Base-by-base conservation (phyloP, 2,329 filamentous ascomycete species). In the Colletotrichum sp. region DNA sequence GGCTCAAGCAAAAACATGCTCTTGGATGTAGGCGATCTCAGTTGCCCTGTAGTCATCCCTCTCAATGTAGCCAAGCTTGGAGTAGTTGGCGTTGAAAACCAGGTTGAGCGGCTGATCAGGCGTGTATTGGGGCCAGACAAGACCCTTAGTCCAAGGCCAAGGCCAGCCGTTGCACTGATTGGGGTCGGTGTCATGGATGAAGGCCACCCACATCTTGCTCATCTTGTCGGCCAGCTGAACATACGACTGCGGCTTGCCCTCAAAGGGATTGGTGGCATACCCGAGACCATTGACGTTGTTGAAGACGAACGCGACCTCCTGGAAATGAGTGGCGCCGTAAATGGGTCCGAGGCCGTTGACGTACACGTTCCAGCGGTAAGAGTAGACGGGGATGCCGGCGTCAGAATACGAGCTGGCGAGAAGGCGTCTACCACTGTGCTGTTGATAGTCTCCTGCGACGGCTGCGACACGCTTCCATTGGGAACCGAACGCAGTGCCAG, bases 401-500 rank as follows among this genome's bases (percentile, higher is more conserved):
- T 83, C 83, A 13, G 89, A 84, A 87, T 90, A 92, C 1, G 85
- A 85, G 79, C 91, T 84, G 73, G 88, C 89, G 3, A 90, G 86
- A 26, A 88, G 85, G 5, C 92, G 87, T 6, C 92, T 87, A 32
- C 88, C 88, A 5, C 88, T 89, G 75, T 91, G 90, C 84, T 93
- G 90, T 66, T 85, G 81, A 13, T 85, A 84, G 78, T 94, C 92
- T 16, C 92, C 92, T 0, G 93, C 83, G 12, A 94, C 88, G 30
- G 92, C 92, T 2, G 91, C 89, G 0, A 93, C 81, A 12, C 91
- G 90, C 81, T 94, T 94, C 85, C 89, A 94, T 78, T 93, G 89
- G 0, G 92, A 93, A 57, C 89, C 85, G 85, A 92, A 93, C 0
- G 92, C 92, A 1, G 89, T 90, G 52, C 92, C 92, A 6, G 73